Conservation (phyloP, 2,329 filamentous ascomycete species). For the Tolypocladium album region DNA sequence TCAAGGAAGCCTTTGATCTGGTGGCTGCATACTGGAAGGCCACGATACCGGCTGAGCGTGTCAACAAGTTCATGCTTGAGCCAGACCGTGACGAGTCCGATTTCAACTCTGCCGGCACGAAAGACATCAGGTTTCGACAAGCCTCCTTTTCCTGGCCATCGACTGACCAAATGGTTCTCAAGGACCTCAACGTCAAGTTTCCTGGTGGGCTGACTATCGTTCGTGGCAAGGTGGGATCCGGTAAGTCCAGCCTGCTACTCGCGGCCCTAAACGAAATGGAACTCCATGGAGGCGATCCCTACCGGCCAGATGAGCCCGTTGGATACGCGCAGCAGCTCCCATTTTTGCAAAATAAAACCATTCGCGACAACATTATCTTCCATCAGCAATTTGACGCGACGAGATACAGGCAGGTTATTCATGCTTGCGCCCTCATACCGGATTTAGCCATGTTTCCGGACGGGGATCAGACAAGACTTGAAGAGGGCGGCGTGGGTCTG, state of each 20-base stretch:
- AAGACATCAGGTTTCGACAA: slow-evolving; percentile 42
- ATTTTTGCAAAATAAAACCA: slow-evolving; percentile 56
- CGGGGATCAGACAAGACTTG: slow-evolving; percentile 48
- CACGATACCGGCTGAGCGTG: slow-evolving; percentile 68
- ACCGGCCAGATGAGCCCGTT: slow-evolving; percentile 37
- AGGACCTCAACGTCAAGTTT: slow-evolving; percentile 34
- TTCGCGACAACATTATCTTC: slow-evolving; percentile 55
- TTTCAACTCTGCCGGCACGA: slow-evolving; percentile 18
- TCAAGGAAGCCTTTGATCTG: slow-evolving; percentile 65
- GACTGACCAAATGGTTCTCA: slow-evolving; percentile 39
- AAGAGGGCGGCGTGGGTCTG: slow-evolving; percentile 51
- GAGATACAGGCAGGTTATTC: slow-evolving; percentile 48
- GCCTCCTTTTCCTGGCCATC: slow-evolving; percentile 78
- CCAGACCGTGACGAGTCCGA: slow-evolving; percentile 57
- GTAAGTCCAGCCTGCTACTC: slow-evolving; percentile 50
- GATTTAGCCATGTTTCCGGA: slow-evolving; percentile 46
- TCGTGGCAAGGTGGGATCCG: slow-evolving; percentile 48
- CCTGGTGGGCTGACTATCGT: slow-evolving; percentile 41
- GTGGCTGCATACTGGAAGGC: slow-evolving; percentile 73
- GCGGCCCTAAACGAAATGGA: slow-evolving; percentile 56
- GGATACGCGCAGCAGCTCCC: slow-evolving; percentile 50
- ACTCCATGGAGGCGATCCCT: slow-evolving; percentile 40
- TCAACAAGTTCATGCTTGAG: slow-evolving; percentile 80
- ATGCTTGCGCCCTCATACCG: slow-evolving; percentile 46
- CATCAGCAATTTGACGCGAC: slow-evolving; percentile 41